Evolutionary conservation across 495 filamentous ascomycete species (phyloP), one percentile per base, ranked within the genome.

Genomic region (Melanomma pulvis-pyrius): DNA sequence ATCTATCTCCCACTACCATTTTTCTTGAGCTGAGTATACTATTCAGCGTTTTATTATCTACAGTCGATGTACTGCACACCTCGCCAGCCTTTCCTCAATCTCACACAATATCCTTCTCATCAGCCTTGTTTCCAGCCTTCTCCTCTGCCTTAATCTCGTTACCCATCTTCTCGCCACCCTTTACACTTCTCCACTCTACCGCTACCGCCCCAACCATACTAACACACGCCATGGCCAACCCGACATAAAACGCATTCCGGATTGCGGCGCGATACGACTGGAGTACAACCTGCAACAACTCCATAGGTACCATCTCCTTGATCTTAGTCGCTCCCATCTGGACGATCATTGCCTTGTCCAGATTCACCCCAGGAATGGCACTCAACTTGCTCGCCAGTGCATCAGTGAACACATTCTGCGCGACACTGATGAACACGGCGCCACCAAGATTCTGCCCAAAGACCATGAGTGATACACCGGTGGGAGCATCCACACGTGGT

Each of bases 311-410:
- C 51, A 69, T 47, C 0, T 48, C 32, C 60, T 54, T 59, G 41
- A 69, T 52, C 8, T 69, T 15, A 2, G 60, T 64, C 19, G 66
- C 66, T 8, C 66, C 66, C 32, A 47, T 69, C 12, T 63, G 41
- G 1, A 54, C 66, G 8, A 69, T 48, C 34, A 24, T 24, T 0
- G 39, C 25, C 21, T 39, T 41, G 8, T 19, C 32, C 22, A 60
- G 11, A 29, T 64, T 34, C 30, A 69, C 17, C 9, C 60, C 60
- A 0, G 59, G 51, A 19, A 69, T 36, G 1, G 73, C 92, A 90
- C 0, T 83, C 85, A 1, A 88, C 87, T 55, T 32, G 6, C 52
- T 28, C 3, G 59, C 55, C 21, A 69, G 34, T 9, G 17, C 28
- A 32, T 59, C 59, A 5, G 54, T 49, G 39, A 69, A 61, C 17